Base-by-base conservation (phyloP, 2,329 filamentous ascomycete species). In the Neopestalotiopsis sp. region DNA sequence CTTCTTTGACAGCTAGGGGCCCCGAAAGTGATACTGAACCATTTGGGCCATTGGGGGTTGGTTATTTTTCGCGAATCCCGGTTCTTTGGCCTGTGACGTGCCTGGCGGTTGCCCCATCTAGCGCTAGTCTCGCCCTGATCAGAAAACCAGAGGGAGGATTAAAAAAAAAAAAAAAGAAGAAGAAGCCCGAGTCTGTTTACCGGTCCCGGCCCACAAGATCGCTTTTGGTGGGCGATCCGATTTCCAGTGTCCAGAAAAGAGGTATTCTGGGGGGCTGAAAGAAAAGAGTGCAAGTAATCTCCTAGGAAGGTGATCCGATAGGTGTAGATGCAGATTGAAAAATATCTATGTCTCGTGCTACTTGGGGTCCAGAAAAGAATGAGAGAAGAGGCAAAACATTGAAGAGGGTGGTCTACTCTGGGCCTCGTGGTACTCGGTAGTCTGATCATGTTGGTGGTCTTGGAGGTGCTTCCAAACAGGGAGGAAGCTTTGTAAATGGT, bases 81-180 rank as follows among this genome's bases (percentile, higher is more conserved):
- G 59, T 61, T 20, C 32, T 61, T 14, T 57, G 56, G 34, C 65
- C 34, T 40, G 49, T 57, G 60, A 68, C 57, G 60, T 64, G 45
- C 20, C 49, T 58, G 28, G 20, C 38, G 64, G 38, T 28, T 57
- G 64, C 42, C 38, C 24, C 28, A 38, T 57, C 38, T 30, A 38
- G 63, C 67, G 67, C 67, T 68, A 68, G 62, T 60, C 67, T 68
- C 65, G 49, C 63, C 42, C 42, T 34, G 28, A 32, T 49, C 62
- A 49, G 30, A 59, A 1, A 58, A 10, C 10, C 13, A 30, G 30
- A 59, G 10, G 10, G 17, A 59, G 24, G 24, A 24, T 1, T 10
- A 32, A 4, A 30, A 9, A 59, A 20, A 45, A 12, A 52, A 38
- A 10, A 52, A n/a, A n/a, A 17, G 20, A 63, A 30, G 42, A 45